Percentiles rank a stretch among this genome's conserved stretches.
phyloP scores from a whole-genome alignment of 192 early-diverging fungal genomes.

The Coemansia sp. region DNA sequence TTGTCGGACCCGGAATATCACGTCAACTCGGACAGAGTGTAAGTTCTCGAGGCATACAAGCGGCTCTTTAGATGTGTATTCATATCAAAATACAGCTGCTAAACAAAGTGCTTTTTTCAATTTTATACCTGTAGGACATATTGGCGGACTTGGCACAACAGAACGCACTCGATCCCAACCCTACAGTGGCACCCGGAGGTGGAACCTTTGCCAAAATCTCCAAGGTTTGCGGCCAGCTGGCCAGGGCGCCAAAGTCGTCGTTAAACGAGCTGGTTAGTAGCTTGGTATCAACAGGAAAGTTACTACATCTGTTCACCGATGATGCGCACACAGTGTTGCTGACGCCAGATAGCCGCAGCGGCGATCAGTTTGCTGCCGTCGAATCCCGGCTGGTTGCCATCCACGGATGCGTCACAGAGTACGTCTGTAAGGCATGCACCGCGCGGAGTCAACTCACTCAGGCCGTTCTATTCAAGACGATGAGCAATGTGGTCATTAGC shows the following conservation, averaged over 20 bases:
- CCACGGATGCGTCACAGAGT: conserved; percentile 19
- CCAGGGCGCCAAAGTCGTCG: conserved; percentile 5
- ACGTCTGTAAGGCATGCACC: conserved; percentile 34
- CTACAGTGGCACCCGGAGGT: neutral
- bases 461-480: conserved; percentile 37
- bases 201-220: conserved; percentile 21
- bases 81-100: neutral
- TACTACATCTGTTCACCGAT: conserved; percentile 32
- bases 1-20: conserved; percentile 20
- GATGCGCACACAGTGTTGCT: conserved; percentile 20
- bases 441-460: conserved; percentile 34
- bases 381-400: conserved; percentile 26
- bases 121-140: neutral
- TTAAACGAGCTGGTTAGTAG: conserved; percentile 13
- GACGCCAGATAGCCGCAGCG: neutral
- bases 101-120: neutral
- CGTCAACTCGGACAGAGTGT: conserved; percentile 4
- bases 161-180: neutral
- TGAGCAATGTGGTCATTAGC: conserved; percentile 13
- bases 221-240: conserved; percentile 21
- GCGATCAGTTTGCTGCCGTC: conserved; percentile 10
- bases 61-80: neutral
- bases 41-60: conserved; percentile 4
- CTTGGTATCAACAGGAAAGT: conserved; percentile 6
- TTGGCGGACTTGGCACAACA: conserved; percentile 4